Evolutionary conservation across 2,329 filamentous ascomycete genomes (phyloP), one percentile per base, ranked within the genome.

Genomic region (Tolypocladium pustulatum): DNA sequence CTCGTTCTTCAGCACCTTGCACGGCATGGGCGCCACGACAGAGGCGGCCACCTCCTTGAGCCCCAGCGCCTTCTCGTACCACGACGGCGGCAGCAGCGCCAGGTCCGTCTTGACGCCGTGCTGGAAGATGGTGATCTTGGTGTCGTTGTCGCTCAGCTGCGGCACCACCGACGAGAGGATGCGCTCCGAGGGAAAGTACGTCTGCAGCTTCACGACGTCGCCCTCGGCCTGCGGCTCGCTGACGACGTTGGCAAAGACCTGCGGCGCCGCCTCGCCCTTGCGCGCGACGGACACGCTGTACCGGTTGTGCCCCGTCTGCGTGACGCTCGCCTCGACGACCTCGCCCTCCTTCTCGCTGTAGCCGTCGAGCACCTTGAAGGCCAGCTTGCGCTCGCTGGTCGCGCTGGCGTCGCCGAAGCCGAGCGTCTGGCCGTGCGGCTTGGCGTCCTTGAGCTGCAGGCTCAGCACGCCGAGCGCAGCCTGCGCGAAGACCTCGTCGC

Each of bases 1-100:
- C 72, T 96, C 90, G 54, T 97, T 94, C 64, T 90, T 85, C 61
- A 99, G 76, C 32, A 99, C 88, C 76, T 97, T 97, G 75, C 94
- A 97, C 1, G 94, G 94, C 94, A 99, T 99, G 0, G 94, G 94
- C 27, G 94, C 91, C 30, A 90, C 80, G 1, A 97, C 91, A 57
- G 88, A 94, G 60, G 93, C 92, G 8, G 86, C 80, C 0, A 82
- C 81, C 68, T 96, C 90, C 71, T 90, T 92, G 62, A 89, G 76
- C 0, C 93, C 92, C 9, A 97, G 78, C 0, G 91, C 91, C 73
- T 95, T 93, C 66, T 91, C 89, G 59, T 89, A 88, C 91, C 92
- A 99, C 52, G 79, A 78, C 0, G 93, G 91, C 22, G 76, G 74
- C 46, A 81, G 69, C n/a, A 87, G 72, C 12, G 73, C 72, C 32